Base-by-base conservation (phyloP, 257 asterid species). In the Solanum sitiens region DNA sequence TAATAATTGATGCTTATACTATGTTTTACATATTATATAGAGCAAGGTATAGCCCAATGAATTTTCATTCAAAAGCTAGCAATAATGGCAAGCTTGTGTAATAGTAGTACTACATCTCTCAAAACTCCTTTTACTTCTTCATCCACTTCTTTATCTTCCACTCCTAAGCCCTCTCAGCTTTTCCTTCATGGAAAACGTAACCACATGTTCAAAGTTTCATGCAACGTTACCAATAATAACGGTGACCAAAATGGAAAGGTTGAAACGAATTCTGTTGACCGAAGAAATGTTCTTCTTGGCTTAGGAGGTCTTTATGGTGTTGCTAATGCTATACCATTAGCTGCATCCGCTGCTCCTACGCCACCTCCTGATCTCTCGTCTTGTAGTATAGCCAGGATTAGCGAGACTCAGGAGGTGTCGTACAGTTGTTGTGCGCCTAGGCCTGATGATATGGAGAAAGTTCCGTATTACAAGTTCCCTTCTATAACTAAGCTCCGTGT, bases 211-310 rank as follows among this genome's bases (percentile, higher is more conserved):
- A 80, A 80, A 47, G 85, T 80, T 8, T 80, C 85, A 80, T 80
- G 85, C 44, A 80, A 80, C 10, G 85, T 77, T 18, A 42, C 85
- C 8, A 75, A 75, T 21, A 79, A 39, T 25, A 30, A 27, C 5
- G 56, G 53, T 11, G 27, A 85, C n/a, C 15, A 39, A 16, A 8
- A 15, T 4, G 39, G 1, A 27, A 27, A 27, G 30, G 35, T 32
- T 67, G 74, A 59, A 37, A 4, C 9, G 8, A 65, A 61, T 40
- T 40, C 75, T 27, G 84, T 79, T 9, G 87, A 85, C 21, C 32
- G 87, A 18, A 85, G 87, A 40, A 85, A 85, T 70, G 80, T 85
- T 13, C 87, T 85, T 15, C 80, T 85, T 25, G 87, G 87, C 23
- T 63, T 85, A 67, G 79, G 87, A 0, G 87, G 87, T 10, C 42